phyloP scores from a whole-genome alignment of 352 stramenopile genomes.

The Phytophthora sp. region DNA sequence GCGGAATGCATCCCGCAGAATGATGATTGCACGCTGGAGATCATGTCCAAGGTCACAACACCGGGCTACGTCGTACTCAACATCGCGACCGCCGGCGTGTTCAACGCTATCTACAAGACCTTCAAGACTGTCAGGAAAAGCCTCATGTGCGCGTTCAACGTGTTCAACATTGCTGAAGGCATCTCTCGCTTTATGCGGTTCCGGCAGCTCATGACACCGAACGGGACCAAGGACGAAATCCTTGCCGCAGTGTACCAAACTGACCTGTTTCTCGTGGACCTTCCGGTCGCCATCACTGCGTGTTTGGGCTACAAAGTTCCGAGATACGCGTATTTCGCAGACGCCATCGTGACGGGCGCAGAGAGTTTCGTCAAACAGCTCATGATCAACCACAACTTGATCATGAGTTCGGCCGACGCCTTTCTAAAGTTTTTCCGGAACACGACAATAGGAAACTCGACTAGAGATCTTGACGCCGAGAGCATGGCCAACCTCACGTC shows the following conservation, averaged over 20 bases:
- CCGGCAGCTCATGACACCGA: conserved; percentile 40
- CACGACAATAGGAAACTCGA: conserved; percentile 26
- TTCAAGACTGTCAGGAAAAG: conserved; percentile 49
- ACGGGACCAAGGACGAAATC: conserved; percentile 60
- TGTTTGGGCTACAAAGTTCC: conserved; percentile 52
- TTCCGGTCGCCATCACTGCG: conserved; percentile 55
- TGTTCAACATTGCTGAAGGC: conserved; percentile 56
- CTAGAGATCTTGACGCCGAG: conserved; percentile 28
- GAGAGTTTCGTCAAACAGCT: conserved; percentile 48
- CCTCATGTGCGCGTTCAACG: conserved; percentile 54
- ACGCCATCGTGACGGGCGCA: conserved; percentile 41
- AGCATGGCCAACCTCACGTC: conserved; percentile 39
- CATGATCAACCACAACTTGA: conserved; percentile 46
- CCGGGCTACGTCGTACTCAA: conserved; percentile 63
- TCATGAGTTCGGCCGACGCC: conserved; percentile 40
- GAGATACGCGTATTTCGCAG: conserved; percentile 29
- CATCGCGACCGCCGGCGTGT: conserved; percentile 56
- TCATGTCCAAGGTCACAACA: conserved; percentile 56
- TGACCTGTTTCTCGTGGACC: conserved; percentile 59
- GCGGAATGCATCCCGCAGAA: conserved; percentile 78
- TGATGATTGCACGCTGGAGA: conserved; percentile 54
- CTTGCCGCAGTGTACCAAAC: conserved; percentile 55
- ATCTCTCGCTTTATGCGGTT: conserved; percentile 51
- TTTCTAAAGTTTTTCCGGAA: conserved; percentile 47
- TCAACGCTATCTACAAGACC: conserved; percentile 49